Percentiles rank a stretch among this genome's conserved stretches.
phyloP scores from a whole-genome alignment of 306 rosid genomes.

The Trifolium repens region DNA sequence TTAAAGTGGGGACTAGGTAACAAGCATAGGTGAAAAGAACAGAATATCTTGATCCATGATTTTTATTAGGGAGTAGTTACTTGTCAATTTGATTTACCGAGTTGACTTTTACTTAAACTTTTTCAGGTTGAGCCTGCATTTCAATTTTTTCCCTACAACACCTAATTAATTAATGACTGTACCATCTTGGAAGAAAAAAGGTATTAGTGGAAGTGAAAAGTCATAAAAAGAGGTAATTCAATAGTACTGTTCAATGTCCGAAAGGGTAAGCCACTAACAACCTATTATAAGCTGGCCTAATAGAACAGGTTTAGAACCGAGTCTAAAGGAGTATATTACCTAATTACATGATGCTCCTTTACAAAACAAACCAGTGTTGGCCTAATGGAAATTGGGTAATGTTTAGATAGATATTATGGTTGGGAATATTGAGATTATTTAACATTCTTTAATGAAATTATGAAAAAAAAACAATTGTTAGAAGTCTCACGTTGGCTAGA shows the following conservation, averaged over 20 bases:
- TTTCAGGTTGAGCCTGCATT: slow-evolving; percentile 30
- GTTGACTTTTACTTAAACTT: slow-evolving; percentile 41
- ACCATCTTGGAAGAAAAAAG: slow-evolving; percentile 3
- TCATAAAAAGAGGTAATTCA: slow-evolving; percentile 11
- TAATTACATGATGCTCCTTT: background rate
- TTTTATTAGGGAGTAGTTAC: background rate
- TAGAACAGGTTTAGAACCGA: background rate
- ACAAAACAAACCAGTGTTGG: background rate
- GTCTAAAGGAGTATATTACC: background rate
- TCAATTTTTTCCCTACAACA: background rate
- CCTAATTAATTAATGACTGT: slow-evolving; percentile 9
- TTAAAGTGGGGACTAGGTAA: too few relatives aligned
- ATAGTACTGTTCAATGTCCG: background rate
- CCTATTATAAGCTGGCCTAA: background rate
- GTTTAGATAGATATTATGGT: background rate
- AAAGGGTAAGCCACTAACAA: background rate
- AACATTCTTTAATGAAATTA: too few relatives aligned
- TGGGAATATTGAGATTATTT: background rate
- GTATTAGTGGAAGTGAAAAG: slow-evolving; percentile 34
- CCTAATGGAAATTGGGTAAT: background rate
- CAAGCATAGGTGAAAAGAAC: too few relatives aligned
- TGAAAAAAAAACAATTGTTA: too few relatives aligned
- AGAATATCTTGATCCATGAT: too few relatives aligned
- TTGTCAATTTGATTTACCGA: slow-evolving; percentile 14
- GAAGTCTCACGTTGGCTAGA: too few relatives aligned